Evolutionary conservation across 495 filamentous ascomycete genomes (phyloP).

Genomic region (Aspergillus wentii): DNA sequence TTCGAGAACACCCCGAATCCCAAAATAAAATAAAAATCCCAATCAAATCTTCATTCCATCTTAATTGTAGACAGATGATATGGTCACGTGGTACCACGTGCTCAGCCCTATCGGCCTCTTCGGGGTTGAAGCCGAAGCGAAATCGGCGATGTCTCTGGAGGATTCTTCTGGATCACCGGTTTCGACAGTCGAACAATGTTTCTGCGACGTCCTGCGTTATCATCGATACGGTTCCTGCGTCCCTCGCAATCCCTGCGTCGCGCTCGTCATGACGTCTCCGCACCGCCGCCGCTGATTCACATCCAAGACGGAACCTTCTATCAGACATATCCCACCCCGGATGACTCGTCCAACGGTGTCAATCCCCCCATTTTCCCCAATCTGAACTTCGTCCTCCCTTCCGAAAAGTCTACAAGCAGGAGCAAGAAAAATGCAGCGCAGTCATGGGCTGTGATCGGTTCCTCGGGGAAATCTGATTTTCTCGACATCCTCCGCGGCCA

Average conservation of each 20-base stretch:
- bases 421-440: conserved; percentile 22
- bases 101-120: background rate
- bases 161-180: no score
- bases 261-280: conserved; percentile 9
- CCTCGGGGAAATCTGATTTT: conserved; percentile 69
- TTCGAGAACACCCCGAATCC: no score
- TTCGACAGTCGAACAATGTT: no score
- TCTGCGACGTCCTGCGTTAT: no score
- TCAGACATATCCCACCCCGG: conserved; percentile 61
- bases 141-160: no score
- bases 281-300: conserved; percentile 55
- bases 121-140: background rate
- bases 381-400: conserved; percentile 61
- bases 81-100: background rate
- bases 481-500: conserved; percentile 70
- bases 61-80: background rate
- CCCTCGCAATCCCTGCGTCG: conserved; percentile 1
- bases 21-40: no score
- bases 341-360: conserved; percentile 21
- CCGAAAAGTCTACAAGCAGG: conserved; percentile 22
- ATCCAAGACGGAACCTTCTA: conserved; percentile 80
- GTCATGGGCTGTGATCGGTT: conserved; percentile 72
- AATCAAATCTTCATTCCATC: background rate
- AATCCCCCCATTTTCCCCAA: conserved; percentile 62
- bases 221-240: no score